These are phyloP conservation scores for Physcomitrium patens DNA, from an alignment of 225 moss, liverwort and hornwort species.

Conservation along the genomic window DNA sequence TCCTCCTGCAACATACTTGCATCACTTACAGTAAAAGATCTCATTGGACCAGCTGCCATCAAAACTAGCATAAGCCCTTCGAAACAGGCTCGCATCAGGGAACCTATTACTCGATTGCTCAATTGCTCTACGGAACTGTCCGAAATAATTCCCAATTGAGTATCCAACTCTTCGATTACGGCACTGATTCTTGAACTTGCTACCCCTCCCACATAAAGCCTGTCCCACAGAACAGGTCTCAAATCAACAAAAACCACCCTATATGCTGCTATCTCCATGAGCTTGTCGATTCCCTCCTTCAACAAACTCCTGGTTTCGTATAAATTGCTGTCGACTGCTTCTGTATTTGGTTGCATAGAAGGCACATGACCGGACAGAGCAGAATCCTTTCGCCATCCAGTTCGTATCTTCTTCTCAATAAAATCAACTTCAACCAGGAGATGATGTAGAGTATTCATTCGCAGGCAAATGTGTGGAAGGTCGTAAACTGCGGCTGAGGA, in stretches of 20 bases:
- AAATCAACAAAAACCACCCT: slow-evolving; percentile 79
- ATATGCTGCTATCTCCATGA: slow-evolving; percentile 86
- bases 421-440: slow-evolving; percentile 55
- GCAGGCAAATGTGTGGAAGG: slow-evolving; percentile 73
- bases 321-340: slow-evolving; percentile 46
- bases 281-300: slow-evolving; percentile 68
- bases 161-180: slow-evolving; percentile 73
- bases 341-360: slow-evolving; percentile 45
- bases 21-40: slow-evolving; percentile 63
- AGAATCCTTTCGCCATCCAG: slow-evolving; percentile 63
- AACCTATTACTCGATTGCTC: slow-evolving; percentile 73
- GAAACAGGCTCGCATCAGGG: slow-evolving; percentile 86
- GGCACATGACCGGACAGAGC: slow-evolving; percentile 28
- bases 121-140: slow-evolving; percentile 62
- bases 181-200: slow-evolving; percentile 54
- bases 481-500: slow-evolving; percentile 38
- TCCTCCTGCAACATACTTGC: slow-evolving; percentile 66
- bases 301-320: slow-evolving; percentile 40
- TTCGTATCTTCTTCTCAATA: slow-evolving; percentile 69
- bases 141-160: slow-evolving; percentile 68
- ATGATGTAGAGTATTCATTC: slow-evolving; percentile 85
- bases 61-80: slow-evolving; percentile 79
- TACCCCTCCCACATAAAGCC: slow-evolving; percentile 75
- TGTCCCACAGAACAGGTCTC: slow-evolving; percentile 70
- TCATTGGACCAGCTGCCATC: slow-evolving; percentile 79